Base-by-base conservation (phyloP, 108 stramenopile genomes). In the Fragilariopsis cylindrus region DNA sequence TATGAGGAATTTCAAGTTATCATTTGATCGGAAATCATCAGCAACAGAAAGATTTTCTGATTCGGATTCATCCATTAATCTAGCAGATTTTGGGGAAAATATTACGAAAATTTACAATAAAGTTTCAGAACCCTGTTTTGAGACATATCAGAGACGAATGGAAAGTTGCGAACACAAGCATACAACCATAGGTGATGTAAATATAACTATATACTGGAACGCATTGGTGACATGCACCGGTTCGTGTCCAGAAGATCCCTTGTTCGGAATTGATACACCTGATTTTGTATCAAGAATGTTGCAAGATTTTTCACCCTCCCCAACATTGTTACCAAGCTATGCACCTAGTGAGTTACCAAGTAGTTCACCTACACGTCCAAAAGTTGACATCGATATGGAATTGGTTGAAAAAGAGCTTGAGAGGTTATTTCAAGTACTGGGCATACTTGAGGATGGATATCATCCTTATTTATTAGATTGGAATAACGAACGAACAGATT, bases 121-220 rank as follows among this genome's bases (percentile, higher is more conserved):
- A 9, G 19, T 60, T 9, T 18, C 58, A 5, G 18, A 30, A 11
- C 40, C 7, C 7, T 60, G 58, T 30, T 19, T 4, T 7, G 58
- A 60, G 41, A 60, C 16, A 11, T n/a, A 60, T 60, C 58, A 60
- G n/a, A 18, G 58, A 60, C 39, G 19, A 60, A 18, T 60, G 58
- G 9, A 41, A 3, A 60, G 41, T 30, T 60, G 58, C 11, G 41
- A 30, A 41, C 41, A 30, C 58, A 30, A 21, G 39, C 40, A 11
- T 7, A 18, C 41, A 4, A 30, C 4, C 39, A 7, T 6, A n/a
- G 19, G 21, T 6, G 57, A 57, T 60, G 9, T n/a, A 9, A 40
- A 60, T 4, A 0, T 60, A 30, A 4, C 9, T 30, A 5, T 60
- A 4, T 9, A 30, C 19, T 60, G 58, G 58, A 11, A 60, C 4